A percentile compares a stretch with the other conserved stretches of the same genome.
Conservation (phyloP, 768 basidiomycete species). For the Rhodotorula taiwanensis region DNA sequence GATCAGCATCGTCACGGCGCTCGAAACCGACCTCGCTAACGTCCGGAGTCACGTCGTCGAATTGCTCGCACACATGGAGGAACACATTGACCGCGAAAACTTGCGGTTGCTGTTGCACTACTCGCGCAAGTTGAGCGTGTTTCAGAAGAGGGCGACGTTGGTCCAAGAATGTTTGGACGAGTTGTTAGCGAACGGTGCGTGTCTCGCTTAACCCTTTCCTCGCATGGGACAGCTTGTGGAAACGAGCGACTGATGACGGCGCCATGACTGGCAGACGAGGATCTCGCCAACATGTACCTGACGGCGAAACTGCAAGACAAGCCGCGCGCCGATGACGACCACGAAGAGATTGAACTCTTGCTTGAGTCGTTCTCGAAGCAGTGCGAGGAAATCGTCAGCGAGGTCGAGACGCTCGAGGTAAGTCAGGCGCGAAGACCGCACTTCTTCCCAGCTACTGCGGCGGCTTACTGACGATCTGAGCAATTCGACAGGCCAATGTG, state of each 20-base stretch:
- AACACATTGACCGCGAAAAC: conserved; percentile 85
- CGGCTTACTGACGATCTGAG: not conserved
- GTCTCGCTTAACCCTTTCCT: not conserved
- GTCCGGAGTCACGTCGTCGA: conserved; percentile 84
- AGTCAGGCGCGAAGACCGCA: not conserved
- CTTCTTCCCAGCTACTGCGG: not conserved
- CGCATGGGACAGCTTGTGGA: too few relatives aligned
- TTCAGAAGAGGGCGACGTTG: conserved; percentile 82
- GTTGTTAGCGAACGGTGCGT: conserved; percentile 55
- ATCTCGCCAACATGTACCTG: conserved; percentile 90
- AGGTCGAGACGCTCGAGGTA: conserved; percentile 35
- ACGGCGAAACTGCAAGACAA: conserved; percentile 67
- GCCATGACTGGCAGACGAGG: conserved; percentile 82
- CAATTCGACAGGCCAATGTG: conserved; percentile 63
- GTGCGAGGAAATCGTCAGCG: conserved; percentile 39
- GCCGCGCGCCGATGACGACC: conserved; percentile 64
- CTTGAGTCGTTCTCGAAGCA: conserved; percentile 90
- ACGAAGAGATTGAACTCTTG: conserved; percentile 85
- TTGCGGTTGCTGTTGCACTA: conserved; percentile 88
- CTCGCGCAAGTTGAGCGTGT: conserved; percentile 75
- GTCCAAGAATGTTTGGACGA: conserved; percentile 87
- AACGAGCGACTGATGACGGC: not conserved
- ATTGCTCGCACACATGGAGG: conserved; percentile 83
- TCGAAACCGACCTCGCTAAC: conserved; percentile 94
- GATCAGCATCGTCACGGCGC: conserved; percentile 79